Evolutionary conservation across 352 stramenopile species (phyloP), one percentile per base, ranked within the genome.

Genomic region (Peronosclerospora sorghi): DNA sequence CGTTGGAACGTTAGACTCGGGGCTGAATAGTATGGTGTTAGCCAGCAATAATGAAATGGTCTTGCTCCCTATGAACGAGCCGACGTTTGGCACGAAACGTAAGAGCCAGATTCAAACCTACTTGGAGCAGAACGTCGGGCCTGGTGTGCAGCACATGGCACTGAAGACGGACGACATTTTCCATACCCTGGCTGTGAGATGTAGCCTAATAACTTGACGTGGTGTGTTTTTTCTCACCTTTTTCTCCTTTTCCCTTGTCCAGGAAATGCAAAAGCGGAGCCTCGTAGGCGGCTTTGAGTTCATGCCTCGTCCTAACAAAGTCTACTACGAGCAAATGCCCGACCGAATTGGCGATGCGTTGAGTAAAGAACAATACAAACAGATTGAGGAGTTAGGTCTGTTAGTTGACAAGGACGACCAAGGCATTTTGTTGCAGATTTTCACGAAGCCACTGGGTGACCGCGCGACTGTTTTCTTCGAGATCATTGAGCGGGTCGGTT

Each of bases 81-180:
- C 92, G 9, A 96, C 87, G 7, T 88, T 95, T 41, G 91, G 87
- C 42, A 90, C 74, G 8, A 92, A 86, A 62, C 73, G 86, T 44
- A 97, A 97, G 67, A 94, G 72, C 51, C 89, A 97, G 64, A 97
- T 97, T 52, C 87, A 98, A 63, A 97, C 90, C 6, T 98, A 95
- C 59, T 48, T 98, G 7, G 86, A 96, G 68, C 86, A 97, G 61
- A 97, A 98, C 59, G 83, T 95, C 26, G 94, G 94, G 19, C 45
- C 86, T 4, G 94, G 94, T 21, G 65, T 98, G 29, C 94, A 98
- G 73, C 92, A 98, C 73, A 89, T 98, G 60, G 93, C 93, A n/a
- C 72, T 98, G 39, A 97, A 97, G 62, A 97, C 91, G 1, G 60
- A 93, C 59, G 91, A 98, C 63, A 97, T 98, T 49, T 97, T 98